Evolutionary conservation across 257 asterid species (phyloP), one percentile per base, ranked within the genome.

Genomic region (Linderniella brevidens): DNA sequence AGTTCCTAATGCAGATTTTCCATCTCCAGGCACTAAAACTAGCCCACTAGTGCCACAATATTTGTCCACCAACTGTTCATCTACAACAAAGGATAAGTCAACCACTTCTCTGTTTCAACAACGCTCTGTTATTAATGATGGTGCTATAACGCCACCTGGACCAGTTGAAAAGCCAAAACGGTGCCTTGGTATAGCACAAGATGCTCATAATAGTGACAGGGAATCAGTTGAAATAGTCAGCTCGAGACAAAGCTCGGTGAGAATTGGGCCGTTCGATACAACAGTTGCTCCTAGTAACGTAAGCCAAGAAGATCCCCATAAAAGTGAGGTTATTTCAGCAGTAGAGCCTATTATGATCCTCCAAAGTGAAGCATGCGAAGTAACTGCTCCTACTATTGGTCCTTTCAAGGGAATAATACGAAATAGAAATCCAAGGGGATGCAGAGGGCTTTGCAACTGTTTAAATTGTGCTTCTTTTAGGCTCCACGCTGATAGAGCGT

Each of bases 371-470:
- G 56, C n/a, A 39, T 51, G 55, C 35, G 52, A 55, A 37, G 17
- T 32, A 53, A 49, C 46, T 39, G 47, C 50, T 61, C 52, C 57
- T 43, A 48, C 13, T 16, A 49, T 49, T 35, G 54, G 53, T 56
- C 51, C 59, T 55, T 29, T 12, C 11, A 79, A 62, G 65, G 94
- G 97, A 46, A 75, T 86, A 64, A n/a, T 25, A 6, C 67, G 82
- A 37, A 86, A 69, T 74, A 70, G 76, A 62, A 82, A 75, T 55
- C 82, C 73, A 41, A 61, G 65, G 58, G 92, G 93, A 11, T 86
- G 97, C 64, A 69, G 93, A 73, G 94, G 97, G 58, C 66, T 67
- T 19, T 86, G 97, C 49, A 67, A 56, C 60, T 86, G 97, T 66
- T 71, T 86, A 62, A 75, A 75, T 48, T 82, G 97, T 64, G 72